phyloP scores from a whole-genome alignment of 1,284 basidiomycete genomes.

The Papiliotrema nemorosa region DNA sequence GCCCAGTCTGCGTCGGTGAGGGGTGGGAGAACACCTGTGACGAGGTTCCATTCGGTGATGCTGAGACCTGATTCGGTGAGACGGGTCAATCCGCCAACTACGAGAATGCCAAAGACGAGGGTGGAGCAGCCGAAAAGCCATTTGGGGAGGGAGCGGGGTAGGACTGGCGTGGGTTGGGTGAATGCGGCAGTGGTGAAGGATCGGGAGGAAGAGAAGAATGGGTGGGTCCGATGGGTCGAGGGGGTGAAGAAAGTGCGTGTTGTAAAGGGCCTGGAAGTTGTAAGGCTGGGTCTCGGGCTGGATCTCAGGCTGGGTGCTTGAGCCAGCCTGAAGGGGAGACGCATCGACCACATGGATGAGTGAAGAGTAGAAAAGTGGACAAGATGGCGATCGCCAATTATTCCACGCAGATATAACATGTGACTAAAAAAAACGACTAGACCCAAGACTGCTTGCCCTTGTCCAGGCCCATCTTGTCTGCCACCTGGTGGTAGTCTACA shows the following conservation, averaged over 20 bases:
- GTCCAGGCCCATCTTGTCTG: neutral
- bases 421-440: neutral
- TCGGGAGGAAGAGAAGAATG: conserved; percentile 4
- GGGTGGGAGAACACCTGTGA: conserved; percentile 86
- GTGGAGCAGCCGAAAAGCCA: conserved; percentile 82
- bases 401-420: too few relatives aligned
- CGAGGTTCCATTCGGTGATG: conserved; percentile 96
- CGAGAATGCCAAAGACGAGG: conserved; percentile 83
- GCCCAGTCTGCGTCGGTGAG: conserved; percentile 75
- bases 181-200: neutral
- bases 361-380: too few relatives aligned
- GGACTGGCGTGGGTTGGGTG: neutral
- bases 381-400: too few relatives aligned
- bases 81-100: conserved; percentile 94
- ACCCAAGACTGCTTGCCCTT: conserved; percentile 3
- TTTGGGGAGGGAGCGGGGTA: conserved; percentile 10
- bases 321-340: too few relatives aligned
- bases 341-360: too few relatives aligned
- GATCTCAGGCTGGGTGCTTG: too few relatives aligned
- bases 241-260: neutral
- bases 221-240: neutral
- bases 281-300: too few relatives aligned
- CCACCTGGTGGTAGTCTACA: neutral
- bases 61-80: conserved; percentile 96
- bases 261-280: neutral